Base-by-base conservation (phyloP, 768 basidiomycete species). In the Trametes gibbosa region DNA sequence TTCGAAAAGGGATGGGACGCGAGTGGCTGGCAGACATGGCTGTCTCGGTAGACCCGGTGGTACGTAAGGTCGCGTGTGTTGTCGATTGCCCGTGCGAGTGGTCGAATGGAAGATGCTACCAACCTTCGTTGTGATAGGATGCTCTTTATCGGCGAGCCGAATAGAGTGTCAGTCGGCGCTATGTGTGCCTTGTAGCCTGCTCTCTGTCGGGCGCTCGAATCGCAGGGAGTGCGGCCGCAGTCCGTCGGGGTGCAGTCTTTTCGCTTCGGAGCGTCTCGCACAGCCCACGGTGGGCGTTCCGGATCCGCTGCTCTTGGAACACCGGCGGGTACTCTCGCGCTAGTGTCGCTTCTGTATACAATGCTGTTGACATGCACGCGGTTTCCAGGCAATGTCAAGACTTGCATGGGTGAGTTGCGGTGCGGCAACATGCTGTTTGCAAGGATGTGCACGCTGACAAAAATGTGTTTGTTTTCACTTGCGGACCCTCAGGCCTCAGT, bases 1-100 rank as follows among this genome's bases (percentile, higher is more conserved):
- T 97, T 97, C 66, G 84, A 89, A 71, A 79, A 79, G 56, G 86
- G 84, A 0, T 97, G 89, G 89, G 77, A 84, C 34, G 75, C 72
- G 50, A 84, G 84, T 63, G 82, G 83, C 1, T 89, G 89, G 87
- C 70, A 69, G 50, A 51, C 46, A 17, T 72, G 69, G 71, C 39
- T 74, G 45, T 56, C 47, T 6, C 39, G 51, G 54, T 35, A 50
- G 56, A 25, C 23, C 5, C 39, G 6, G 10, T 24, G 47, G 48
- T 57, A 57, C 56, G 47, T 50, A 42, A 39, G 12, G 7, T 19
- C 13, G 14, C 14, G 34, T 39, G 53, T 9, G 43, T 23, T 23
- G 43, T 24, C 21, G 43, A 17, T 6, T 45, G 3, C 29, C 3
- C 21, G 43, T 5, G 19, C 8, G 21, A 35, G 10, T n/a, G 32